Evolutionary conservation across 1,284 basidiomycete species (phyloP), one percentile per base, ranked within the genome.

Genomic region (Moniliella sp.): DNA sequence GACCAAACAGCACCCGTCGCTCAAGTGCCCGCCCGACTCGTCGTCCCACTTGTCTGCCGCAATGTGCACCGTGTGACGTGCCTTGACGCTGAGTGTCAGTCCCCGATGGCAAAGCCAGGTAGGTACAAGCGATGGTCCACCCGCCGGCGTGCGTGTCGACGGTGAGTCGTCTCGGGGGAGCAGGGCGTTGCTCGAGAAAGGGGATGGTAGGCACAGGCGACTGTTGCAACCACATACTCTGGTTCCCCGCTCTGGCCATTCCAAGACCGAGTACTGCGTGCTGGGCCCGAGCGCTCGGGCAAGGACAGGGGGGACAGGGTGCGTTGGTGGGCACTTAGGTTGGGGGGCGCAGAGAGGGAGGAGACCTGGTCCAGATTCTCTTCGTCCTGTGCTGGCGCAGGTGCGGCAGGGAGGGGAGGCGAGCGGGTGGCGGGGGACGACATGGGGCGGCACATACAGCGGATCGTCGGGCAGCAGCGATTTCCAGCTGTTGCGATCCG

Each of bases 11-110:
- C 27, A 57, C 42, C 17, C 51, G 42, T 5, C 52, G 40, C 30
- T 57, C 53, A 35, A 50, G 28, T 47, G 46, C 2, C 48, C 53
- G 13, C 40, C 41, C 2, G 34, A 32, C 5, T 45, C 50, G 2
- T 40, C 33, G 17, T 46, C 46, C 40, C 43, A 55, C 35, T 45
- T 50, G 42, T 50, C 53, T 2, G 53, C 53, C 1, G 50, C 42
- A 27, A 57, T 45, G 28, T 53, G 44, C 28, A 57, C 32, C 8
- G 51, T 56, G 16, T 46, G 44, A n/a, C 50, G 42, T 7, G 45
- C 48, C 32, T 57, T 55, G 21, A 48, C 52, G 0, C 47, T 46
- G 5, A 57, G 36, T 12, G 51, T 56, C 28, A 57, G 48, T 25
- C 44, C 45, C 18, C 49, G 4, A 55, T 33, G 18, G 36, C 36